Evolutionary conservation across 2,329 filamentous ascomycete species (phyloP).

Genomic region (Lecanicillium sp.): DNA sequence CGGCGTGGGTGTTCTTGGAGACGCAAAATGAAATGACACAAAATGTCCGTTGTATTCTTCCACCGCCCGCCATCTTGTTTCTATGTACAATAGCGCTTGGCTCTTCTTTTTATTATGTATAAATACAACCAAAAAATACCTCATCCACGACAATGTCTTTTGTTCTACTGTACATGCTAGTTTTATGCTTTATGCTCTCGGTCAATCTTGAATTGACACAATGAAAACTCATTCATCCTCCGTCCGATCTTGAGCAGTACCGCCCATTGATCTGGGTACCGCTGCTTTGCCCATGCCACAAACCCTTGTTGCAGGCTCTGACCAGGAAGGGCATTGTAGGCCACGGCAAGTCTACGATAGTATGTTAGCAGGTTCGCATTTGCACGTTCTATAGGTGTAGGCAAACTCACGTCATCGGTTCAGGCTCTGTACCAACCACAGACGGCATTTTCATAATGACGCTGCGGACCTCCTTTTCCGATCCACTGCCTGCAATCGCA

Average conservation of each 20-base stretch:
- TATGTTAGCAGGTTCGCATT: slow-evolving; percentile 12
- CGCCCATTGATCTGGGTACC: slow-evolving; percentile 63
- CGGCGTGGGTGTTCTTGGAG: no score
- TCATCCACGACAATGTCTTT: slow-evolving; percentile 4
- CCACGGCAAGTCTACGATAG: slow-evolving; percentile 3
- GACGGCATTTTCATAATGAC: slow-evolving; percentile 60
- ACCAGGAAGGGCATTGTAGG: slow-evolving; percentile 63
- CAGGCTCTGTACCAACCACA: slow-evolving; percentile 59
- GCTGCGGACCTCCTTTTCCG: slow-evolving; percentile 58
- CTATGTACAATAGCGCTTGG: slow-evolving; percentile 4
- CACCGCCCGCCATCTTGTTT: no score
- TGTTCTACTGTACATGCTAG: no score
- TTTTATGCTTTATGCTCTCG: slow-evolving; percentile 20
- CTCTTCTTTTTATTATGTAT: slow-evolving; percentile 11
- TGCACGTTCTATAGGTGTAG: no score
- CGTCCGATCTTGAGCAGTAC: slow-evolving; percentile 51
- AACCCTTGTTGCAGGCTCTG: slow-evolving; percentile 60
- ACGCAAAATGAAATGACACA: no score
- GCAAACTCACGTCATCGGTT: slow-evolving; percentile 62
- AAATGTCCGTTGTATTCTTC: no score
- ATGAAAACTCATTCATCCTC: slow-evolving; percentile 33
- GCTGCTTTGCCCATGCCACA: slow-evolving; percentile 63
- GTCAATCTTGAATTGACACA: slow-evolving; percentile 41
- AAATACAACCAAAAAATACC: slow-evolving; percentile 9
- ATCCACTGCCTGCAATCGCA: slow-evolving; percentile 65